Evolutionary conservation across 768 basidiomycete genomes (phyloP).

Genomic region (Lactarius deliciosus): DNA sequence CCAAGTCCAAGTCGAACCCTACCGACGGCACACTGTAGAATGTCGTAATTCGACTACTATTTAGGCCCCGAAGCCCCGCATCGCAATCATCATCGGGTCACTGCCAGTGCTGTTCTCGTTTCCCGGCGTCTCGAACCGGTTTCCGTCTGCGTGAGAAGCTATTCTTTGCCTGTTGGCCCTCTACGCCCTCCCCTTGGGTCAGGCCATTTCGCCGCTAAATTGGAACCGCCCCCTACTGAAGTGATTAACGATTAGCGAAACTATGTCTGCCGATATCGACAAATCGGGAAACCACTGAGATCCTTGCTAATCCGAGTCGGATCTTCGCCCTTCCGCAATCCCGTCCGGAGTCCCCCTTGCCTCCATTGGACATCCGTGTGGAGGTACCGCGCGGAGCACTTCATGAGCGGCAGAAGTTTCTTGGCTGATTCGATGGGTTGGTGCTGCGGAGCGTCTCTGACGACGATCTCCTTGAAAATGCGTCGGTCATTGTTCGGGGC

Average conservation of each 20-base stretch:
- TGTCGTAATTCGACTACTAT: too few relatives aligned
- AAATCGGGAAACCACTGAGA: neutral
- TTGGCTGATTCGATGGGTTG: conserved; percentile 71
- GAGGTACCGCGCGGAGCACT: conserved; percentile 56
- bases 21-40: neutral
- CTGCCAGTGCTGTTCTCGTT: too few relatives aligned
- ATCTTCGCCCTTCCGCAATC: conserved; percentile 82
- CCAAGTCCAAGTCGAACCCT: too few relatives aligned
- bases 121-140: too few relatives aligned
- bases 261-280: neutral
- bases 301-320: neutral
- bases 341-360: conserved; percentile 63
- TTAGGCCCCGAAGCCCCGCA: too few relatives aligned
- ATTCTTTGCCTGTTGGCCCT: too few relatives aligned
- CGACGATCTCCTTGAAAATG: conserved; percentile 98
- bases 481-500: conserved; percentile 68
- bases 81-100: too few relatives aligned
- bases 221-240: too few relatives aligned
- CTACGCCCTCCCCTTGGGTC: too few relatives aligned
- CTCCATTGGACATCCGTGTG: too few relatives aligned
- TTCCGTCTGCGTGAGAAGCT: too few relatives aligned
- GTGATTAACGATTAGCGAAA: neutral
- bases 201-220: too few relatives aligned
- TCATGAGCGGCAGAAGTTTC: conserved; percentile 87
- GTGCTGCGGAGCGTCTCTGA: conserved; percentile 97